Conservation (phyloP, 345 rosid genomes). For the Dovyalis caffra region DNA sequence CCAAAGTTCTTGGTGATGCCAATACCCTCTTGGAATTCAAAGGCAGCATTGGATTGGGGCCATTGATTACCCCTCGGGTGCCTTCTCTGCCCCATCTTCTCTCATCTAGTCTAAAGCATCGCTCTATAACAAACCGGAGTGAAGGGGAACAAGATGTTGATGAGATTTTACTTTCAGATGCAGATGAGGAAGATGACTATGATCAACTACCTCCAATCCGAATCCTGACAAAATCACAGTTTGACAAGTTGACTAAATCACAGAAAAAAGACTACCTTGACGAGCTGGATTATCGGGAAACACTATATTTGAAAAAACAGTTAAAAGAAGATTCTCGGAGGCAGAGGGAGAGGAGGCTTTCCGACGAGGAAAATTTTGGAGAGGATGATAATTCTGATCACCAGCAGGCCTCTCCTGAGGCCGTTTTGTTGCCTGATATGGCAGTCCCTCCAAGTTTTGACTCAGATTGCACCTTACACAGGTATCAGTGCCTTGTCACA, state of each 20-base stretch:
- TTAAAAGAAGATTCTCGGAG: slow-evolving; percentile 64
- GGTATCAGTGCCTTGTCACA: slow-evolving; percentile 59
- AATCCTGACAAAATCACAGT: slow-evolving; percentile 72
- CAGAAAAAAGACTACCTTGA: slow-evolving; percentile 83
- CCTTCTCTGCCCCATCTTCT: slow-evolving; percentile 95
- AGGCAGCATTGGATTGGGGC: slow-evolving; percentile 66
- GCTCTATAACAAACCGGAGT: slow-evolving; percentile 40
- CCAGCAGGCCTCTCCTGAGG: slow-evolving; percentile 44
- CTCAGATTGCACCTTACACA: slow-evolving; percentile 58
- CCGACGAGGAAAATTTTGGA: slow-evolving; percentile 30
- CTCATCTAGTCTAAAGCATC: slow-evolving; percentile 64
- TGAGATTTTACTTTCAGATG: slow-evolving; percentile 45
- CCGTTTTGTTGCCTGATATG: slow-evolving; percentile 68
- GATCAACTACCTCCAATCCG: slow-evolving; percentile 84
- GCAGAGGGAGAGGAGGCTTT: slow-evolving; percentile 46
- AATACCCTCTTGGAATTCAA: slow-evolving; percentile 56
- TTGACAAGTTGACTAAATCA: slow-evolving; percentile 56
- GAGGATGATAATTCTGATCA: slow-evolving; percentile 32
- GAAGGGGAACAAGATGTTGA: slow-evolving; percentile 55
- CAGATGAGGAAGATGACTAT: slow-evolving; percentile 76
- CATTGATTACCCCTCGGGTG: slow-evolving; percentile 41
- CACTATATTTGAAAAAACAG: slow-evolving; percentile 78
- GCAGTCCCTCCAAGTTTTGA: slow-evolving; percentile 82
- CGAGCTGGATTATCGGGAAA: slow-evolving; percentile 87
- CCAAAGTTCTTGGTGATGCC: slow-evolving; percentile 78